Conservation (phyloP, 495 filamentous ascomycete species). For the Neurospora tetraspora region DNA sequence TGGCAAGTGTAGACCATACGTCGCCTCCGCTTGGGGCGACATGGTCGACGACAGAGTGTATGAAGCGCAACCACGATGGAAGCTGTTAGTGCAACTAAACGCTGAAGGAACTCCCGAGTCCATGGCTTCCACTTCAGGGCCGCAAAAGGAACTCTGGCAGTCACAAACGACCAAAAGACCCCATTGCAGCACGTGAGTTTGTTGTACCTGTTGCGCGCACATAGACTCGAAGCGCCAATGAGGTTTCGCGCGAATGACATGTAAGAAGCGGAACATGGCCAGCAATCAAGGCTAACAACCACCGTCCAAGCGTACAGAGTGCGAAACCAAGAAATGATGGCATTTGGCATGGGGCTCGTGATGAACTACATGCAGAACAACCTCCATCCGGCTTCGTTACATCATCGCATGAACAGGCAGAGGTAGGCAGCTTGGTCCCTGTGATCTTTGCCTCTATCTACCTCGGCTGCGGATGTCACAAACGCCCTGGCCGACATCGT, state of each 20-base stretch:
- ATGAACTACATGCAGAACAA: neutral
- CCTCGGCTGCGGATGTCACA: neutral
- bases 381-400: neutral
- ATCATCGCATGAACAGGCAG: neutral
- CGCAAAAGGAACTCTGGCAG: neutral
- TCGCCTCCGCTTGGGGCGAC: no score
- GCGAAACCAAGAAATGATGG: neutral
- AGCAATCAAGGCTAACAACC: neutral
- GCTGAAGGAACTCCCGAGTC: no score
- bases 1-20: neutral
- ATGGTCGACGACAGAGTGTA: no score
- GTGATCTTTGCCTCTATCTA: neutral
- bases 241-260: neutral
- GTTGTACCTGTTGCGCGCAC: neutral
- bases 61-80: no score
- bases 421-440: neutral
- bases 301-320: neutral
- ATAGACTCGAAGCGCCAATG: neutral
- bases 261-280: neutral
- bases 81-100: no score
- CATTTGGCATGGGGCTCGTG: neutral
- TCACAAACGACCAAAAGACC: neutral
- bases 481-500: neutral
- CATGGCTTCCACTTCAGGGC: no score
- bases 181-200: neutral